phyloP scores from a whole-genome alignment of 345 rosid species.

The Pseudoturritis turrita region DNA sequence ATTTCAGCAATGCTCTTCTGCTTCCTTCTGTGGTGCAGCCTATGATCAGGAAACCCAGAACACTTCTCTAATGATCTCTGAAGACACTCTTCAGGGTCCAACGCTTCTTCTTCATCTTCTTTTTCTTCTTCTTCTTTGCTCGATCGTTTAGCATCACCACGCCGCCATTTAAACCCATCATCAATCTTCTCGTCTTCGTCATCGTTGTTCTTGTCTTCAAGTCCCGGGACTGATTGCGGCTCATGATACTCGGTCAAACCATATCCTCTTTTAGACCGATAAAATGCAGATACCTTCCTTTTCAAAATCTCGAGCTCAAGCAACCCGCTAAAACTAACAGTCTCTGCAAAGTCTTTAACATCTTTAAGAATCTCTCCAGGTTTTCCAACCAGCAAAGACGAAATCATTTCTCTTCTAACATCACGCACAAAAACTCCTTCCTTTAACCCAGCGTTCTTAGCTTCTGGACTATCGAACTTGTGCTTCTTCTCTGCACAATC shows the following conservation, averaged over 20 bases:
- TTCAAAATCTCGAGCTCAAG: slow-evolving; percentile 53
- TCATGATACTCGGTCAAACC: slow-evolving; percentile 46
- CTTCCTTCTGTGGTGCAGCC: slow-evolving; percentile 47
- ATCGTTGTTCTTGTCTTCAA: slow-evolving; percentile 50
- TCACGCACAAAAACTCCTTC: slow-evolving; percentile 61
- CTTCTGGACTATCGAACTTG: slow-evolving; percentile 37
- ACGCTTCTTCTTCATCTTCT: slow-evolving; percentile 32
- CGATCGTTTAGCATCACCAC: not conserved
- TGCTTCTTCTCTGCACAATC: slow-evolving; percentile 41
- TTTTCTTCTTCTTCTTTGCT: slow-evolving; percentile 26
- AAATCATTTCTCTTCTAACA: slow-evolving; percentile 48
- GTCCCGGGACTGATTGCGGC: slow-evolving; percentile 53
- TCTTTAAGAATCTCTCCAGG: slow-evolving; percentile 44
- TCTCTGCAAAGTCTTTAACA: slow-evolving; percentile 44
- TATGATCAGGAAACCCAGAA: slow-evolving; percentile 36
- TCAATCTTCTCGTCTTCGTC: slow-evolving; percentile 17
- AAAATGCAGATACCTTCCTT: slow-evolving; percentile 67
- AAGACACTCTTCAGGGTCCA: slow-evolving; percentile 21
- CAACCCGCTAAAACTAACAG: slow-evolving; percentile 30
- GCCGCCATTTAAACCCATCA: slow-evolving; percentile 8
- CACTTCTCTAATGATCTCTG: slow-evolving; percentile 33
- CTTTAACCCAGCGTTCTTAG: slow-evolving; percentile 63
- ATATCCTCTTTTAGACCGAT: slow-evolving; percentile 45
- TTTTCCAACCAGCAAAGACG: slow-evolving; percentile 36
- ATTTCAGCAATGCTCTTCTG: slow-evolving; percentile 90